Percentiles rank a stretch among this genome's conserved stretches.
phyloP scores from a whole-genome alignment of 352 stramenopile genomes.

The Phytopythium sindhum region DNA sequence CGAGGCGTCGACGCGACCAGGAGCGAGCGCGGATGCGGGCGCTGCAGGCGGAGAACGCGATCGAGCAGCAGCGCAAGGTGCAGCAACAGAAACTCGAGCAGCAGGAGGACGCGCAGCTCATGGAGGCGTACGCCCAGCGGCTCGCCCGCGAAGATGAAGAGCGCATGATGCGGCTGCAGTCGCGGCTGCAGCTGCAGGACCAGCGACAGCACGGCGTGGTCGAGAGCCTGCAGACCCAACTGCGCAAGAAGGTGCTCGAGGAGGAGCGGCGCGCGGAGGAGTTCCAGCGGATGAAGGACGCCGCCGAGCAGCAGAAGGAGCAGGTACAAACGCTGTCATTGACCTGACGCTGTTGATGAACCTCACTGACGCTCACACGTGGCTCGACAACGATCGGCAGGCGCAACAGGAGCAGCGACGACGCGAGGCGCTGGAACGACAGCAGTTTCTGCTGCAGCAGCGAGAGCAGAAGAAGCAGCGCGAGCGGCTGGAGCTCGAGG shows the following conservation, averaged over 20 bases:
- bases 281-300: slow-evolving; percentile 60
- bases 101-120: slow-evolving; percentile 60
- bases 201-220: slow-evolving; percentile 34
- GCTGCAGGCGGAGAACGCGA: slow-evolving; percentile 45
- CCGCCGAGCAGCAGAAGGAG: slow-evolving; percentile 28
- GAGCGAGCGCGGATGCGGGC: slow-evolving; percentile 51
- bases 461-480: slow-evolving; percentile 47
- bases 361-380: not conserved
- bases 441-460: slow-evolving; percentile 50
- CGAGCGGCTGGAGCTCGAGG: slow-evolving; percentile 51
- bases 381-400: not conserved
- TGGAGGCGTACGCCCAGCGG: slow-evolving; percentile 61
- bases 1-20: slow-evolving; percentile 26
- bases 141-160: slow-evolving; percentile 59
- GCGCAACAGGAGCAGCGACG: slow-evolving; percentile 22
- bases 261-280: slow-evolving; percentile 58
- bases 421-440: slow-evolving; percentile 48
- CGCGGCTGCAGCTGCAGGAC: slow-evolving; percentile 41
- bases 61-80: slow-evolving; percentile 38
- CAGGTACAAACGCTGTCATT: slow-evolving; percentile 7
- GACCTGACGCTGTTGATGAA: not conserved
- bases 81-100: slow-evolving; percentile 39
- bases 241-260: slow-evolving; percentile 42
- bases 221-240: slow-evolving; percentile 44
- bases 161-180: slow-evolving; percentile 37